These are phyloP conservation scores for Ceratobasidium sp. DNA, from an alignment of 1,284 basidiomycete genomes.

Conservation along the genomic window DNA sequence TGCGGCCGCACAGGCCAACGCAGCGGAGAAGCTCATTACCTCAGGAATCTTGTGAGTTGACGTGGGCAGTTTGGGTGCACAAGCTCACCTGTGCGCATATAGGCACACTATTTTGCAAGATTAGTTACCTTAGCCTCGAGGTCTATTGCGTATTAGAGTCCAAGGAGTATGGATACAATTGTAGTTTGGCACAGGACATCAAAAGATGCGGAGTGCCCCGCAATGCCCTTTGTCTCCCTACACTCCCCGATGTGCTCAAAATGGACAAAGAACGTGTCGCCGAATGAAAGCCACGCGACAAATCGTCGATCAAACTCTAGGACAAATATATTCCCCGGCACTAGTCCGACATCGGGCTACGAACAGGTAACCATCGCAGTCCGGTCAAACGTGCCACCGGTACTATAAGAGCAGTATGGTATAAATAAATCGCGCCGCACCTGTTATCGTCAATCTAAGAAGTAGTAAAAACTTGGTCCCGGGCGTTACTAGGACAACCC, in stretches of 20 bases:
- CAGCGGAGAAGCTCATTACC: no score
- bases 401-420: not conserved
- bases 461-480: no score
- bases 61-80: no score
- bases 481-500: no score
- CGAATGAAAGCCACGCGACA: not conserved
- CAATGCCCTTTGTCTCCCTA: not conserved
- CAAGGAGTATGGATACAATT: no score
- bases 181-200: not conserved
- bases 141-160: no score
- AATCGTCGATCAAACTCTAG: constrained; percentile 17
- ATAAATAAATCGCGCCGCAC: constrained; percentile 2
- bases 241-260: not conserved
- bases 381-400: constrained; percentile 6
- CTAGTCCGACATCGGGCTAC: constrained; percentile 17
- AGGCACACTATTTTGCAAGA: not conserved
- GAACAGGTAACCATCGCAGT: not conserved
- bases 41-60: not conserved
- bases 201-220: not conserved
- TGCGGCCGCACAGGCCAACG: no score
- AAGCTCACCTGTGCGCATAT: not conserved
- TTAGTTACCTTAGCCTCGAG: not conserved
- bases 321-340: not conserved
- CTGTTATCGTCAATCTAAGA: not conserved
- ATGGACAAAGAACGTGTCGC: not conserved